These are phyloP conservation scores for Amniculicola lignicola DNA, from an alignment of 495 filamentous ascomycete species.

Conservation along the genomic window DNA sequence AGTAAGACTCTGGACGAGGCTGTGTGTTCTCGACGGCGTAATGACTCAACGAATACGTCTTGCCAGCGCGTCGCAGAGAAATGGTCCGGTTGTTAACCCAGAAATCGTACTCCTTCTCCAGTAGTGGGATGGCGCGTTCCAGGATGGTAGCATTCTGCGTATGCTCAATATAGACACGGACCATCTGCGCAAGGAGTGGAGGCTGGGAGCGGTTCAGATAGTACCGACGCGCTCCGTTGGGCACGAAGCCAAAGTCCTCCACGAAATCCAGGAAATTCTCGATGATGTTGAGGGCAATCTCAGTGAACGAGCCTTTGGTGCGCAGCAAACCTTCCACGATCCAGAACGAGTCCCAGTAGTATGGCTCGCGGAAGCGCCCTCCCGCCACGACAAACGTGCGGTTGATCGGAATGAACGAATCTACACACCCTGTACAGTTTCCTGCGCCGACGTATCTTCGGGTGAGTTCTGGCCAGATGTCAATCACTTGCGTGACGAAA, in stretches of 20 bases:
- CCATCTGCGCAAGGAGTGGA: slow-evolving; percentile 36
- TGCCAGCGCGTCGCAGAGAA: slow-evolving; percentile 6
- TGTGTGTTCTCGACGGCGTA: slow-evolving; percentile 34
- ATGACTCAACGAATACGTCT: slow-evolving; percentile 27
- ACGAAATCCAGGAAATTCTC: slow-evolving; percentile 38
- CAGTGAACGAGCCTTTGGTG: slow-evolving; percentile 35
- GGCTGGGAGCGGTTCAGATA: slow-evolving; percentile 37
- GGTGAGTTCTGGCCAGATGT: slow-evolving; percentile 38
- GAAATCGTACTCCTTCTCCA: slow-evolving; percentile 32
- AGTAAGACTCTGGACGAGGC: slow-evolving; percentile 36
- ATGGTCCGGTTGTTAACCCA: slow-evolving; percentile 34
- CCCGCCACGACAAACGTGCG: slow-evolving; percentile 37
- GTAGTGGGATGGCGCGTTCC: slow-evolving; percentile 30
- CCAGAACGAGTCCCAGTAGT: slow-evolving; percentile 40
- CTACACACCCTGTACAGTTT: slow-evolving; percentile 35
- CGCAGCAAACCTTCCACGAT: slow-evolving; percentile 33
- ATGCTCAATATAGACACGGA: slow-evolving; percentile 32
- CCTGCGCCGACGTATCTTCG: slow-evolving; percentile 29
- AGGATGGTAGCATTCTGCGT: slow-evolving; percentile 33
- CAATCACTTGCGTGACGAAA: slow-evolving; percentile 34
- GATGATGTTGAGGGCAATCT: slow-evolving; percentile 36
- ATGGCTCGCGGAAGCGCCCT: slow-evolving; percentile 37
- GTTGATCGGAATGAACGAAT: slow-evolving; percentile 34
- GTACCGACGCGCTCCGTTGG: slow-evolving; percentile 33
- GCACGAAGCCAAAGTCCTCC: slow-evolving; percentile 35